phyloP scores from a whole-genome alignment of 805 yeast genomes.

The Cyberlindnera galapagoensis region DNA sequence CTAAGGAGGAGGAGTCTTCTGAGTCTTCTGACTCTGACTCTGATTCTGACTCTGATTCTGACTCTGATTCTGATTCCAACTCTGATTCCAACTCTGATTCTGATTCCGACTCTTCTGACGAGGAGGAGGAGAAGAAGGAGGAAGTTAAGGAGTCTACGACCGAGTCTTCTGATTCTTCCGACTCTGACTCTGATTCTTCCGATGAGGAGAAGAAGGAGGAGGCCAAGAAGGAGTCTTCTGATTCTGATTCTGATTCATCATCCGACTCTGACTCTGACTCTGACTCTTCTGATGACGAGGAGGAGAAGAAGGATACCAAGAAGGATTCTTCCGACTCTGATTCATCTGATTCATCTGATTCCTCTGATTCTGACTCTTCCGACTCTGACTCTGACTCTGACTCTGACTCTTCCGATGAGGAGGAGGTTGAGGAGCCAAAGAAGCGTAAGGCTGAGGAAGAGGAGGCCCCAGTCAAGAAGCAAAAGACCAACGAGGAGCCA shows the following conservation, averaged over 20 bases:
- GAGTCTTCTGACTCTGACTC: slow-evolving; percentile 9
- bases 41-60: slow-evolving; percentile 15
- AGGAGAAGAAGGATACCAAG: slow-evolving; percentile 11
- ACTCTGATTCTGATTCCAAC: slow-evolving; percentile 27
- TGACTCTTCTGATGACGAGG: slow-evolving; percentile 20
- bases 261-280: slow-evolving; percentile 14
- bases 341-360: slow-evolving; percentile 13
- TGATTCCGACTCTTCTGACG: slow-evolving; percentile 16
- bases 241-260: slow-evolving; percentile 12
- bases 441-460: slow-evolving; percentile 33
- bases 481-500: slow-evolving; percentile 47
- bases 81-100: slow-evolving; percentile 7
- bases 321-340: slow-evolving; percentile 7
- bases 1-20: slow-evolving; percentile 5
- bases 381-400: slow-evolving; percentile 16
- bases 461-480: slow-evolving; percentile 29
- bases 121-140: slow-evolving; percentile 15
- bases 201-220: slow-evolving; percentile 17
- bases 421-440: slow-evolving; percentile 25
- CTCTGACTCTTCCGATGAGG: slow-evolving; percentile 13
- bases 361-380: slow-evolving; percentile 16
- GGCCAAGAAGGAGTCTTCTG: slow-evolving; percentile 21
- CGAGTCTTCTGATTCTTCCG: slow-evolving; percentile 15
- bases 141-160: slow-evolving; percentile 11
- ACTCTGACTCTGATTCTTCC: slow-evolving; percentile 24